Percentiles rank a stretch among this genome's conserved stretches.
Conservation (phyloP, 352 stramenopile species). For the Thraustochytrium sp. region DNA sequence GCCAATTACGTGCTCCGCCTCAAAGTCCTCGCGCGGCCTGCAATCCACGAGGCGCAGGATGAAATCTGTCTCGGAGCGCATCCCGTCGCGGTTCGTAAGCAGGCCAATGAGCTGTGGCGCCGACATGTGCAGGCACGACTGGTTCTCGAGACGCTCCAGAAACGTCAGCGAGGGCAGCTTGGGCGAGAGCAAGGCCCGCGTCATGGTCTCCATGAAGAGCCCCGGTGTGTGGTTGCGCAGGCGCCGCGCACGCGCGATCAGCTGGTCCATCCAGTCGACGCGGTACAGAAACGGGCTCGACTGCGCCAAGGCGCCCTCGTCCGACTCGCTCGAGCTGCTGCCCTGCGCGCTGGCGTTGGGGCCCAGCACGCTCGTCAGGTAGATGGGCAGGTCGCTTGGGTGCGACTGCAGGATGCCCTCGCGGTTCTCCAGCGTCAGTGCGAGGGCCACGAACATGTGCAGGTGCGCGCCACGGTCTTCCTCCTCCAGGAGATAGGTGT, state of each 20-base stretch:
- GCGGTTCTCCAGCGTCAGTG: constrained; percentile 27
- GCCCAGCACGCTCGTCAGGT: constrained; percentile 2
- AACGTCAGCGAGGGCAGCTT: neutral
- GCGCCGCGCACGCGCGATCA: constrained; percentile 52
- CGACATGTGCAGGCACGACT: neutral
- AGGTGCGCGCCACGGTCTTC: constrained; percentile 49
- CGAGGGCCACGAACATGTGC: constrained; percentile 32
- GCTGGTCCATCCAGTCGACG: constrained; percentile 56
- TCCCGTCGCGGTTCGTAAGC: constrained; percentile 1
- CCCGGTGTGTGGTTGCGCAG: neutral
- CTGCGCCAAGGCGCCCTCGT: neutral
- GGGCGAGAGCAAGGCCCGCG: constrained; percentile 59
- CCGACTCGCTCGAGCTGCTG: neutral
- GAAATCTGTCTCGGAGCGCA: neutral
- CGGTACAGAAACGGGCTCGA: constrained; percentile 48
- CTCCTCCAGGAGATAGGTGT: constrained; percentile 79
- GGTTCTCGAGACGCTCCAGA: constrained; percentile 23
- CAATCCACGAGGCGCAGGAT: constrained; percentile 32
- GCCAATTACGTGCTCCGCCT: neutral
- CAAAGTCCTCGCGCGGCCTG: neutral
- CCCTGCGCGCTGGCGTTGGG: neutral
- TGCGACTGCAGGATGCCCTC: neutral
- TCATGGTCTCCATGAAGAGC: constrained; percentile 63
- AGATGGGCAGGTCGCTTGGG: constrained; percentile 5
- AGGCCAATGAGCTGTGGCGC: neutral